Conservation (phyloP, 2,329 filamentous ascomycete species). For the Tolypocladium tundrense region DNA sequence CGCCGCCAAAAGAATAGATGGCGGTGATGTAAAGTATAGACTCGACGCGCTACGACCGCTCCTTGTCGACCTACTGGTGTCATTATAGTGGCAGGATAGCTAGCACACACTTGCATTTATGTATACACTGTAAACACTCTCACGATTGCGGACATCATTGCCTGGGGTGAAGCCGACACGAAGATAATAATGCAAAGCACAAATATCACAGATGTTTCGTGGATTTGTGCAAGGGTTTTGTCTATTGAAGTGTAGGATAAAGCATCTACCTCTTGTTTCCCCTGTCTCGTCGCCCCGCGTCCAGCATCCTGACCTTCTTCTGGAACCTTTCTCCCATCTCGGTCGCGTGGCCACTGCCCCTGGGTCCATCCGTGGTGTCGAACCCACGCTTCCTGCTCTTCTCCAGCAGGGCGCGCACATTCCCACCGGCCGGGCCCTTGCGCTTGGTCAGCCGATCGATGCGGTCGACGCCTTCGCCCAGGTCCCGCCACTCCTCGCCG, state of each 20-base stretch:
- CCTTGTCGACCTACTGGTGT: neutral
- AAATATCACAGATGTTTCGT: neutral
- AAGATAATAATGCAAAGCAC: no score
- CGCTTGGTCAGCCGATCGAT: constrained; percentile 74
- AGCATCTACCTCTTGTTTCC: constrained; percentile 27
- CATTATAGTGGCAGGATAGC: neutral
- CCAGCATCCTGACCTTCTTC: constrained; percentile 53
- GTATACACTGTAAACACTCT: neutral
- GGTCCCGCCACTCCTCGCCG: constrained; percentile 83
- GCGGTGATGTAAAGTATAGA: neutral
- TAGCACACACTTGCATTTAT: neutral
- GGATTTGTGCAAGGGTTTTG: neutral
- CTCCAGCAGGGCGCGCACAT: constrained; percentile 56
- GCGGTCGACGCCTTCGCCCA: constrained; percentile 77
- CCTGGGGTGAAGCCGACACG: neutral
- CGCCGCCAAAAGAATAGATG: neutral
- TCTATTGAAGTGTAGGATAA: neutral
- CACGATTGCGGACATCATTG: neutral
- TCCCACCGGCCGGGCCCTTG: constrained; percentile 45
- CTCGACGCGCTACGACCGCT: neutral
- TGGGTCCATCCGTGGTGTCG: constrained; percentile 58
- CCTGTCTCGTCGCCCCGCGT: constrained; percentile 33
- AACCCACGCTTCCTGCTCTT: constrained; percentile 75
- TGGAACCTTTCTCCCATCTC: constrained; percentile 67
- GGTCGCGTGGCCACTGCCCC: constrained; percentile 46